Percentiles rank a stretch among this genome's conserved stretches.
Evolutionary conservation across 306 rosid species (phyloP).

Genomic region (Lathyrus tuberosus): DNA sequence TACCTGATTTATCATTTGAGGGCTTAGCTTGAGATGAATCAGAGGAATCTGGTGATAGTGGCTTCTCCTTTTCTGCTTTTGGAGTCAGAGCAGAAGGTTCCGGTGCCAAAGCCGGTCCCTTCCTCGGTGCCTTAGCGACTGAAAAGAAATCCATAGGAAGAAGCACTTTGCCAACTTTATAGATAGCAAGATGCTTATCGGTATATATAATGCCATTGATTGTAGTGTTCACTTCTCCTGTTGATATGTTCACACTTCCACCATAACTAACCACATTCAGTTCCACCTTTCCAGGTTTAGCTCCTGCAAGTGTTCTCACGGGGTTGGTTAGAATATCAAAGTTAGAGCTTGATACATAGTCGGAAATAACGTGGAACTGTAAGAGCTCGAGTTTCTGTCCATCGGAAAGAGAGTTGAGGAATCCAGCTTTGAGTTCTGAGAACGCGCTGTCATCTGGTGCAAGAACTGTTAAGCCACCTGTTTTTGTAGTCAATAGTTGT

Average conservation of each 20-base stretch:
- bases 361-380: slow-evolving; percentile 60
- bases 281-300: slow-evolving; percentile 50
- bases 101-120: slow-evolving; percentile 40
- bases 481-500: too few species aligned
- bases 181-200: slow-evolving; percentile 65
- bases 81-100: too few species aligned
- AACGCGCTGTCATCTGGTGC: too few species aligned
- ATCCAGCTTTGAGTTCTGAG: slow-evolving; percentile 29
- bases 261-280: slow-evolving; percentile 64
- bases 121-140: slow-evolving; percentile 49
- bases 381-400: slow-evolving; percentile 59
- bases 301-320: slow-evolving; percentile 67
- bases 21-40: slow-evolving; percentile 11
- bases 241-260: slow-evolving; percentile 60
- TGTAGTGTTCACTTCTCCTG: slow-evolving; percentile 67
- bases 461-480: too few species aligned
- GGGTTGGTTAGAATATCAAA: slow-evolving; percentile 71
- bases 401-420: slow-evolving; percentile 58
- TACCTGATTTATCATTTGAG: slow-evolving; percentile 3
- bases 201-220: slow-evolving; percentile 60
- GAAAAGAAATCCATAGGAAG: slow-evolving; percentile 57
- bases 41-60: too few species aligned
- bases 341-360: slow-evolving; percentile 53
- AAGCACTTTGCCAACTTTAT: slow-evolving; percentile 63
- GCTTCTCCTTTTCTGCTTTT: too few species aligned